Evolutionary conservation across 2,329 filamentous ascomycete genomes (phyloP).

Genomic region (Cladophialophora carrionii): DNA sequence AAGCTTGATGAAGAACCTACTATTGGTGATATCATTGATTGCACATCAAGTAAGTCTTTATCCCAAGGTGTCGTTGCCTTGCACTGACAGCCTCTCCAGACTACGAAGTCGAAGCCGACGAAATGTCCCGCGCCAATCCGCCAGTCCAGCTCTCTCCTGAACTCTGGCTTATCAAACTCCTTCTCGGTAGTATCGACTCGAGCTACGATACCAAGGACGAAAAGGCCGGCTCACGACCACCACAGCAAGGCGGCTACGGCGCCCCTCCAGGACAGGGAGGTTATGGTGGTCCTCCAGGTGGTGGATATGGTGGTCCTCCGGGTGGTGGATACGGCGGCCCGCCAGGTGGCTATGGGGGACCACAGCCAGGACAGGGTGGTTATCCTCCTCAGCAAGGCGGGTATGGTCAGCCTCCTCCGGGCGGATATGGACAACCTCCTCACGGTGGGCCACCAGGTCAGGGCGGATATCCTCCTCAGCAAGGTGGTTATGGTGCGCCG

Average conservation of each 20-base stretch:
- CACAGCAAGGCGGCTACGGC: conserved; percentile 39
- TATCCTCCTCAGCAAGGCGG: conserved; percentile 39
- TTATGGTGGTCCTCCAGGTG: conserved; percentile 38
- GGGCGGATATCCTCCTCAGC: conserved; percentile 40
- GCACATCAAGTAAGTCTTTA: conserved; percentile 65
- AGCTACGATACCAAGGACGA: conserved; percentile 70
- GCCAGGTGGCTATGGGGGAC: conserved; percentile 28
- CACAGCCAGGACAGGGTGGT: conserved; percentile 37
- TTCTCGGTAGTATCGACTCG: conserved; percentile 68
- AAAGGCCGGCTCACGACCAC: conserved; percentile 50
- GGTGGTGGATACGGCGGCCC: conserved; percentile 42
- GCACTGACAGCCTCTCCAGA: conserved; percentile 48
- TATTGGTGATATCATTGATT: conserved; percentile 66
- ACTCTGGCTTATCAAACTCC: conserved; percentile 68
- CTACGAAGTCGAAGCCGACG: conserved; percentile 68
- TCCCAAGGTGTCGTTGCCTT: background rate
- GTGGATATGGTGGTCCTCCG: conserved; percentile 39
- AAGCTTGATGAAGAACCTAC: conserved; percentile 66
- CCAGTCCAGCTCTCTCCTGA: conserved; percentile 67
- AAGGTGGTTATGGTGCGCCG: conserved; percentile 29
- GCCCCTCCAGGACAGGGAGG: conserved; percentile 33
- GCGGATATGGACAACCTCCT: conserved; percentile 32
- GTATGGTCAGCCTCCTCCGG: conserved; percentile 42
- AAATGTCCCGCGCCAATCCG: conserved; percentile 65
- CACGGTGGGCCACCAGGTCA: conserved; percentile 35